Evolutionary conservation across 2,329 filamentous ascomycete species (phyloP), one percentile per base, ranked within the genome.

Genomic region (Ophiocordyceps sinensis): DNA sequence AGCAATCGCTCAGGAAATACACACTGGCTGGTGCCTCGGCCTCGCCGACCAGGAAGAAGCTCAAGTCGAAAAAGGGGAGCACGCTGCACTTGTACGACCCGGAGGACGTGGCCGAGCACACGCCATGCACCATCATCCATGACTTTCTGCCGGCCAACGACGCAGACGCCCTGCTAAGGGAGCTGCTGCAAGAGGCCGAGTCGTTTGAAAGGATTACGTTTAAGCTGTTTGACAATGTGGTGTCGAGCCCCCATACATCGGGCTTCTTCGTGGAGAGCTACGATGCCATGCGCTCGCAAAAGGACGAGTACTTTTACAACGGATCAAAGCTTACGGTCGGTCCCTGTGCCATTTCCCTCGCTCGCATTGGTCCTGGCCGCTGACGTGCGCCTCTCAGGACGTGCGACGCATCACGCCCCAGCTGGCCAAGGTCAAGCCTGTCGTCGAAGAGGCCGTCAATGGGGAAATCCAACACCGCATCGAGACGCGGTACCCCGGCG

Each of bases 71-170:
- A 52, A 93, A 82, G 55, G 89, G 88, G 12, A 76, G 77, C 50
- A 95, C 89, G 0, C 62, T 96, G 2, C 83, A 89, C 54, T 67
- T 96, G 0, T 96, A 83, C 59, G 77, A 84, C 35, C 84, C 88
- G 0, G 68, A 77, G 32, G 87, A 94, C 51, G 76, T 96, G 37
- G 82, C 85, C 38, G 70, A 75, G 21, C 75, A 94, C 54, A 94
- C 89, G 0, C 87, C 91, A 1, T 95, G 88, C 61, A 88, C 85
- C 11, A 83, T 96, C 48, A 78, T 95, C 42, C 87, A 94, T 60
- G 91, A 94, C 53, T 95, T 96, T 51, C 67, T 98, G 0, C 78
- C 85, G 0, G 28, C 68, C 0, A 67, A 79, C 2, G 70, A 83
- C 44, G 89, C 91, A 32, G 81, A 86, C 47, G 68, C 71, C 1